Conservation (phyloP, 2,329 filamentous ascomycete genomes). For the Amylocarpus encephaloides region DNA sequence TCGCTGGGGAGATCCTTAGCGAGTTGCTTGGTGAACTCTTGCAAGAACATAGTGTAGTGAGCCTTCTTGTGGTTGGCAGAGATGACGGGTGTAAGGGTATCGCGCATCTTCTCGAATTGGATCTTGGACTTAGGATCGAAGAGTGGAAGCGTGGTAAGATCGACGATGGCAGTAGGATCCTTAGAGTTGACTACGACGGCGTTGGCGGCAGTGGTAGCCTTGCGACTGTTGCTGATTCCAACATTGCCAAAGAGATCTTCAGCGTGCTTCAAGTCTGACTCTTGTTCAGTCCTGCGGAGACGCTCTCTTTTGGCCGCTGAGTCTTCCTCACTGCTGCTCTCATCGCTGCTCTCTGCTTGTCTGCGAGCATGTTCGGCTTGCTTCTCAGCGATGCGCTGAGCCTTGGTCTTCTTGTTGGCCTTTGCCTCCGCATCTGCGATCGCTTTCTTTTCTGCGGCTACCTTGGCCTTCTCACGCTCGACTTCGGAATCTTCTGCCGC, state of each 20-base stretch:
- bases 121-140: constrained; percentile 86
- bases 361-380: constrained; percentile 51
- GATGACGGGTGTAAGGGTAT: constrained; percentile 73
- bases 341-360: constrained; percentile 49
- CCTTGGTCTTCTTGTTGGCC: constrained; percentile 84
- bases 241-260: constrained; percentile 82
- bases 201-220: constrained; percentile 57
- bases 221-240: constrained; percentile 59
- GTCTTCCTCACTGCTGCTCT: constrained; percentile 58
- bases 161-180: constrained; percentile 72
- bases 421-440: constrained; percentile 85
- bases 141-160: constrained; percentile 71
- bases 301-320: constrained; percentile 70
- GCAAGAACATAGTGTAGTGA: constrained; percentile 82
- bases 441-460: constrained; percentile 77
- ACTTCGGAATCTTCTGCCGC: constrained; percentile 94
- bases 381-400: constrained; percentile 77
- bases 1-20: constrained; percentile 82
- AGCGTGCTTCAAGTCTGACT: constrained; percentile 81
- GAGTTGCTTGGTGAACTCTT: constrained; percentile 84
- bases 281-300: constrained; percentile 73
- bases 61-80: constrained; percentile 73
- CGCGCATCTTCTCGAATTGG: constrained; percentile 76
- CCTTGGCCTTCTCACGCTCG: constrained; percentile 90
- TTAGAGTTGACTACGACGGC: constrained; percentile 62